Percentiles rank a stretch among this genome's conserved stretches.
Conservation (phyloP, 1,284 basidiomycete genomes). For the Boletellus deceptivus region DNA sequence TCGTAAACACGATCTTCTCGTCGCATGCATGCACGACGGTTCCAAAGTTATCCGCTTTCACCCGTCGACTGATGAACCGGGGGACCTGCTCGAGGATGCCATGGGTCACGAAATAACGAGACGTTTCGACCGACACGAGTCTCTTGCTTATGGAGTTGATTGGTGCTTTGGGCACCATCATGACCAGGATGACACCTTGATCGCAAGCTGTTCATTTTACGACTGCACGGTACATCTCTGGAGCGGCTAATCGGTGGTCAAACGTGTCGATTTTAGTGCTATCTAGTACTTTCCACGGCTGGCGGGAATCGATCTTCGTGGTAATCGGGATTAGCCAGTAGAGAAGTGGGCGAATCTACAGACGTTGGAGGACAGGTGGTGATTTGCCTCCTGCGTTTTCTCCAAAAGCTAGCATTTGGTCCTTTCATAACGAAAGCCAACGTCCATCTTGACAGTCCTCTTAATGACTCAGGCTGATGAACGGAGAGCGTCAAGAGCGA, state of each 20-base stretch:
- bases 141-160: slow-evolving; percentile 93
- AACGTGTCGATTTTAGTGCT: not conserved
- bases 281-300: not conserved
- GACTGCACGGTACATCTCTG: slow-evolving; percentile 86
- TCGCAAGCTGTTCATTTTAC: slow-evolving; percentile 96
- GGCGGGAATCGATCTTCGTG: slow-evolving; percentile 9
- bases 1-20: slow-evolving; percentile 70
- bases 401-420: slow-evolving; percentile 51
- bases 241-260: slow-evolving; percentile 47
- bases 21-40: slow-evolving; percentile 97
- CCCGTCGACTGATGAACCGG: not conserved
- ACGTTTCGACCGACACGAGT: slow-evolving; percentile 77
- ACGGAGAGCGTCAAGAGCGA: slow-evolving; percentile 61
- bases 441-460: slow-evolving; percentile 71
- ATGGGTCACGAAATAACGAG: slow-evolving; percentile 44
- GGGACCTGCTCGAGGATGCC: slow-evolving; percentile 9
- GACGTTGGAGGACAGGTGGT: slow-evolving; percentile 26
- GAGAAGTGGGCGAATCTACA: slow-evolving; percentile 4
- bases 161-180: slow-evolving; percentile 64
- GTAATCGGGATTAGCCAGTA: not conserved
- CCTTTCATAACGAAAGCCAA: slow-evolving; percentile 63
- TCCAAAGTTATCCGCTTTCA: slow-evolving; percentile 71
- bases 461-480: slow-evolving; percentile 58
- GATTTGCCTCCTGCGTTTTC: slow-evolving; percentile 34
- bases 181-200: slow-evolving; percentile 42